Base-by-base conservation (phyloP, 2,329 filamentous ascomycete species). In the Ascosphaera acerosa region DNA sequence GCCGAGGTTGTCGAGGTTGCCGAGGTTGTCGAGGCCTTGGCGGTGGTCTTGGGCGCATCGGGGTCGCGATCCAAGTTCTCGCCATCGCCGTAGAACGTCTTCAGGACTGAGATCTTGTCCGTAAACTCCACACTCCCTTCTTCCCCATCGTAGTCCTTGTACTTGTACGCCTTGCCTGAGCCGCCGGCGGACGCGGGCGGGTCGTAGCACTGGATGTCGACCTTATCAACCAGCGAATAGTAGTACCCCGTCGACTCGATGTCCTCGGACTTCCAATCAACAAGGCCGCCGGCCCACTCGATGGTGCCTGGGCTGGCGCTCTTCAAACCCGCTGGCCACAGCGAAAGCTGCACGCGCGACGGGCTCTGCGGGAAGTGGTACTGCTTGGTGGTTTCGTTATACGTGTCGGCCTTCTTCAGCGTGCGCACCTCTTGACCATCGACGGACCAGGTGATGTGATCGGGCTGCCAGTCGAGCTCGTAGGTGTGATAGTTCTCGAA, bases 281-380 rank as follows among this genome's bases (percentile, higher is more conserved):
- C 84, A 32, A 65, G 56, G 42, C 87, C 87, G 46, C 87, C 87
- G 12, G 84, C 78, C 87, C 87, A 97, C 33, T 71, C 62, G 40
- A 91, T 66, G 19, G 87, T 94, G 34, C 87, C 87, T 49, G 76
- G 48, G 25, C 66, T 74, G 51, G 92, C 92, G 46, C 62, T 63
- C 6, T 68, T 54, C 29, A 76, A 66, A 47, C 87, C 87, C 44
- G 78, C 87, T 25, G 87, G 87, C 87, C 87, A 97, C 45, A 97
- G 70, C 10, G 87, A 94, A 31, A 97, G 64, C 59, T 92, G 80
- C 32, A 97, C 66, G 42, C 84, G 77, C 10, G 82, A 57, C 3
- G 87, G 87, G 0, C 82, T 89, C 57, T 94, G 87, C 4, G 87
- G 87, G 59, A 66, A 97, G 44, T 75, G 61, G 63, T 72, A 97